Conservation (phyloP, 176 grass and related monocot species). For the Alloteropsis semialata region DNA sequence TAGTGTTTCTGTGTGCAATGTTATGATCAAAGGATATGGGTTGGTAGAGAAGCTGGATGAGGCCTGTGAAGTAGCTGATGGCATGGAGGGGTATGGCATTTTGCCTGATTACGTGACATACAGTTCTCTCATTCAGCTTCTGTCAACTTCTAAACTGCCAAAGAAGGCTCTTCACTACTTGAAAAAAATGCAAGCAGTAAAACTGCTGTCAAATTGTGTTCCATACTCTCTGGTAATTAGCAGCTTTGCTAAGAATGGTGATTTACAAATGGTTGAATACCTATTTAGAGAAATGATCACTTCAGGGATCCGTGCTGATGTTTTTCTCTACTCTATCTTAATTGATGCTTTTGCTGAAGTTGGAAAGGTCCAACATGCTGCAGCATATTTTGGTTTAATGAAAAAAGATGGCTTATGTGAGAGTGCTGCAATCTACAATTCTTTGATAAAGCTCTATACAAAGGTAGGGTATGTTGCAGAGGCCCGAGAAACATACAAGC, state of each 20-base stretch:
- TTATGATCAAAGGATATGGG: slow-evolving; percentile 94
- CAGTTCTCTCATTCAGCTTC: slow-evolving; percentile 73
- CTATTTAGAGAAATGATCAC: slow-evolving; percentile 79
- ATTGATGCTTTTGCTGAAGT: slow-evolving; percentile 77
- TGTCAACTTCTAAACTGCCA: slow-evolving; percentile 51
- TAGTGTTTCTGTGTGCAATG: slow-evolving; percentile 75
- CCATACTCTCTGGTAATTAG: slow-evolving; percentile 65
- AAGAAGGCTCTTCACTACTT: slow-evolving; percentile 71
- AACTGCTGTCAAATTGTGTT: slow-evolving; percentile 58
- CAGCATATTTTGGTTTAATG: slow-evolving; percentile 77
- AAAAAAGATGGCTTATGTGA: slow-evolving; percentile 61
- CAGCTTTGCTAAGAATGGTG: slow-evolving; percentile 57
- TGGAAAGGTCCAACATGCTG: slow-evolving; percentile 73
- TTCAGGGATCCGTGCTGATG: slow-evolving; percentile 54
- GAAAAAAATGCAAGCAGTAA: slow-evolving; percentile 63
- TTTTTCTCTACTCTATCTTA: slow-evolving; percentile 70
- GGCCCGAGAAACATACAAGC: slow-evolving; percentile 60
- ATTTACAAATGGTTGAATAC: slow-evolving; percentile 55
- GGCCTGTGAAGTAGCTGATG: slow-evolving; percentile 71
- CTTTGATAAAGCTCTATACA: slow-evolving; percentile 83
- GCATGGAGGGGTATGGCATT: slow-evolving; percentile 63
- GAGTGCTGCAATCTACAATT: slow-evolving; percentile 65
- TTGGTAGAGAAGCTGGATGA: slow-evolving; percentile 58
- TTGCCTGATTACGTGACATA: slow-evolving; percentile 81
- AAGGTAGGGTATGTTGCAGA: slow-evolving; percentile 70